phyloP scores from a whole-genome alignment of 495 filamentous ascomycete genomes.

The Echria macrotheca region DNA sequence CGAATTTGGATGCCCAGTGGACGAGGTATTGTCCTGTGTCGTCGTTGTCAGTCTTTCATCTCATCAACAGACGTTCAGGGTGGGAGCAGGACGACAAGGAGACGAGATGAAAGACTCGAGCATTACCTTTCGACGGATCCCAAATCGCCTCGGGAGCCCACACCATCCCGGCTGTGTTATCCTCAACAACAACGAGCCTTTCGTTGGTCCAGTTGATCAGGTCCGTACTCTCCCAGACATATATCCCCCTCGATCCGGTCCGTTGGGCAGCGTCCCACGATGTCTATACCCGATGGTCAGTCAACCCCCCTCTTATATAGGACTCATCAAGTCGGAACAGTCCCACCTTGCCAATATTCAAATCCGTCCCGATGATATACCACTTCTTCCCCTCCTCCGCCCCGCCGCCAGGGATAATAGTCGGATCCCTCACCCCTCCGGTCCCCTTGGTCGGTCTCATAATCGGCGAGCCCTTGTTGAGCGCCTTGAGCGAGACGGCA shows the following conservation, averaged over 20 bases:
- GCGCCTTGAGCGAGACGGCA: constrained; percentile 38
- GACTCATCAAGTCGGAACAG: not conserved
- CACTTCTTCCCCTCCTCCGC: constrained; percentile 46
- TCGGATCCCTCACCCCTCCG: constrained; percentile 45
- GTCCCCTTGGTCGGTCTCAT: constrained; percentile 46
- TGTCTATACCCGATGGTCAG: constrained; percentile 25
- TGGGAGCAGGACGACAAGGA: too few species aligned
- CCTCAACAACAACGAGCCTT: constrained; percentile 44
- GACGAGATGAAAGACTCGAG: not conserved
- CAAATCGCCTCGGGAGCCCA: constrained; percentile 52
- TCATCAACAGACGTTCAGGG: constrained; percentile 6
- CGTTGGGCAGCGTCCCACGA: constrained; percentile 49
- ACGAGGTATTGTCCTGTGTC: constrained; percentile 41
- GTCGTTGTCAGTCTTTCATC: not conserved
- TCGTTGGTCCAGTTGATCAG: constrained; percentile 44
- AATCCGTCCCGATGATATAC: constrained; percentile 51
- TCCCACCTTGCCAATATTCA: constrained; percentile 45
- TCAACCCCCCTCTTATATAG: not conserved
- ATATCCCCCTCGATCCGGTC: constrained; percentile 44
- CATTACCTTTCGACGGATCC: constrained; percentile 40
- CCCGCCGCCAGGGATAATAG: constrained; percentile 43
- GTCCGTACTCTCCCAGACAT: constrained; percentile 50
- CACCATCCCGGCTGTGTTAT: constrained; percentile 48
- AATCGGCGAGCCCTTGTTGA: constrained; percentile 44
- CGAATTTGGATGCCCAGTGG: constrained; percentile 51